Base-by-base conservation (phyloP, 257 asterid genomes). In the Nemophila menziesii region DNA sequence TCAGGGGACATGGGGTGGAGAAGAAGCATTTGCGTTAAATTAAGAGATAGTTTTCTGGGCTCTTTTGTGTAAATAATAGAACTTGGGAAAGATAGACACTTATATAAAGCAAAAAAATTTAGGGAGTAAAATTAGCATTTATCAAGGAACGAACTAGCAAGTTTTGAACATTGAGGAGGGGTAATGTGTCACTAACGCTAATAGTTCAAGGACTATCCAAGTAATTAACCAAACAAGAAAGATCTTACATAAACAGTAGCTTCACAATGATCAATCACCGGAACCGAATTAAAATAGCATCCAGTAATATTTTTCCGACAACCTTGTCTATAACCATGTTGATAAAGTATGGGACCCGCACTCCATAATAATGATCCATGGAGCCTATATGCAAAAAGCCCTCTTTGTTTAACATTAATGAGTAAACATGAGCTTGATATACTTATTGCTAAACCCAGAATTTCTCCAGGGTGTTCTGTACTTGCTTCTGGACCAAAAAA, bases 261-360 rank as follows among this genome's bases (percentile, higher is more conserved):
- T 69, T 90, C 98, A 62, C 98, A 90, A 16, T 90, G 94, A 76
- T 85, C 96, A 44, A 85, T 72, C 48, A 77, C 79, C 11, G 98
- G 96, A 1, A 13, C 55, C 11, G 96, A 76, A 43, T 73, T 58
- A 48, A 84, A 85, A 65, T 74, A 79, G 68, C 96, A 90, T 0
- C 62, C 83, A 0, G 83, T 61, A 10, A 66, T 19, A 19, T 74
- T 81, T 50, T 57, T 76, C 67, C 67, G 58, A 58, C 96, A 85
- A 29, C 98, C 98, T 76, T 76, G 94, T 44, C 87, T 92, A 69
- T 70, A 84, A 20, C 92, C 96, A 17, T 77, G 80, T 58, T 58
- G 92, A 64, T 80, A 71, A 49, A 78, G 75, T 27, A 85, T 72
- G 0, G 94, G 93, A 46, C 96, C 96, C 24, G 92, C 93, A 39